A percentile compares a stretch with the other conserved stretches of the same genome.
Conservation (phyloP, 768 basidiomycete genomes). For the Zangia roseola region DNA sequence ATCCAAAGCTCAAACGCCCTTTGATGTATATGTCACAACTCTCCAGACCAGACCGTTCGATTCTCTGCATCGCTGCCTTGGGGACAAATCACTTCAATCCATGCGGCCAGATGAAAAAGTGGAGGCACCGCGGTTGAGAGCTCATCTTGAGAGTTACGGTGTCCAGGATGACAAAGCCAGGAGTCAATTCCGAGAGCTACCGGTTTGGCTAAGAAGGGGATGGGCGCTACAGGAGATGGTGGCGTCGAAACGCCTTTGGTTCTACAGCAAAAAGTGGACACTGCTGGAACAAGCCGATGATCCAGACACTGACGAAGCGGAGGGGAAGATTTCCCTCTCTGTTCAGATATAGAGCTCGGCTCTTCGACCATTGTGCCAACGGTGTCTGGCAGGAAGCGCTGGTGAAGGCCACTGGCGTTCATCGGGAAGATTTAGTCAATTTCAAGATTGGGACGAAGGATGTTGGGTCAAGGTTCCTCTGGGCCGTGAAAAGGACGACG, state of each 20-base stretch:
- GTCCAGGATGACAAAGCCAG: neutral
- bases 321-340: slow-evolving; percentile 6
- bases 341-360: slow-evolving; percentile 19
- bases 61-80: slow-evolving; percentile 11
- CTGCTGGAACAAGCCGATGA: slow-evolving; percentile 24
- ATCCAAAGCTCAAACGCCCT: neutral
- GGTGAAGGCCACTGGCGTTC: slow-evolving; percentile 14
- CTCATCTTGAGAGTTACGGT: slow-evolving; percentile 4
- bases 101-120: slow-evolving; percentile 22
- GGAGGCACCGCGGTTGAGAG: slow-evolving; percentile 8
- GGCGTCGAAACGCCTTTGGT: slow-evolving; percentile 27
- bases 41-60: neutral
- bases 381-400: slow-evolving; percentile 15
- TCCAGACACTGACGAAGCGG: slow-evolving; percentile 9
- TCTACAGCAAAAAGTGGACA: slow-evolving; percentile 25
- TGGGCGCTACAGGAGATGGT: slow-evolving; percentile 32
- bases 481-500: slow-evolving; percentile 29
- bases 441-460: slow-evolving; percentile 17
- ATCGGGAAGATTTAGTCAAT: slow-evolving; percentile 1
- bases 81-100: slow-evolving; percentile 4
- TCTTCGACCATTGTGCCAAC: slow-evolving; percentile 19
- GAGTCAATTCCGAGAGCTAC: slow-evolving; percentile 9
- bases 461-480: slow-evolving; percentile 18
- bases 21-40: slow-evolving; percentile 1
- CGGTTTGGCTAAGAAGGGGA: slow-evolving; percentile 21